Evolutionary conservation across 441 rosid species (phyloP), one percentile per base, ranked within the genome.

Genomic region (Sinapis alba): DNA sequence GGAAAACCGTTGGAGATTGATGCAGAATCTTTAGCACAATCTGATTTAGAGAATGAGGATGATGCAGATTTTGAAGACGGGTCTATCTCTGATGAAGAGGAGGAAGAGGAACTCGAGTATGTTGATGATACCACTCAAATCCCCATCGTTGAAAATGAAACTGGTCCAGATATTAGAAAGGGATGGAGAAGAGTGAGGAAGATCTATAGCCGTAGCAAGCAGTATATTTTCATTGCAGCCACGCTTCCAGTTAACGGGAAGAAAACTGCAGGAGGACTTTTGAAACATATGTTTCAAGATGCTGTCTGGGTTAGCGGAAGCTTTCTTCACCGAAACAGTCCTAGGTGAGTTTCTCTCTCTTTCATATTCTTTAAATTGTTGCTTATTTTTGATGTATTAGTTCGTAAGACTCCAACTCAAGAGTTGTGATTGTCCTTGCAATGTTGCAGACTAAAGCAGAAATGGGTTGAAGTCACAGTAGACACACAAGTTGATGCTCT

Each of bases 201-300:
- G 85, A 58, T 7, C 65, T 92, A 92, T 78, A 84, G 63, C 23
- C 86, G 96, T 56, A 90, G 97, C 73, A 95, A 94, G 86, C 98
- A 94, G 76, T 94, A 92, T 78, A 82, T 94, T 27, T 92, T 94
- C 78, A 88, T 94, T 78, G 98, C 98, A 45, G 98, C 98, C 15
- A 94, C 97, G 41, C 95, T 92, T 77, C 98, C 98, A 3, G 68
- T 85, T 69, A 95, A 93, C 21, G 99, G 99, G 71, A 93, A 90
- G 86, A 91, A 82, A 78, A 95, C 99, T 69, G 96, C 98, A 5
- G 99, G 99, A 2, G 96, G 87, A 38, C 74, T 93, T 77, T 76
- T 95, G 81, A 95, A 90, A 77, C 79, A 80, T 70, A 91, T 91
- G 94, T 93, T 95, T 83, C 96, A 91, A 21, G 91, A 90, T 83